Evolutionary conservation across 257 asterid species (phyloP), one percentile per base, ranked within the genome.

Genomic region (Catharanthus roseus): DNA sequence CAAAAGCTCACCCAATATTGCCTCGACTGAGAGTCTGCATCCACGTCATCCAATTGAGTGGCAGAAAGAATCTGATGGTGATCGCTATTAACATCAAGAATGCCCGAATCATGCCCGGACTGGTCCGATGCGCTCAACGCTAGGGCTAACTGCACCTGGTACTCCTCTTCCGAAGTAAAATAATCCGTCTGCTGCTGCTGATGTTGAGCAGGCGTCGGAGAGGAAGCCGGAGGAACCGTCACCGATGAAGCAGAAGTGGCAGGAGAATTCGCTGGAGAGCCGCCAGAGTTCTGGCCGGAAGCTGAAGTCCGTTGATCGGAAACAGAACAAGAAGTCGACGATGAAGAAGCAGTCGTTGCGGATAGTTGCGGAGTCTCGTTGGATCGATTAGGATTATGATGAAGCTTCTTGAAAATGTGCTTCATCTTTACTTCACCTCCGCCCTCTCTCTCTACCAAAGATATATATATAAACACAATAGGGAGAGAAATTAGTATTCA

Each of bases 321-420:
- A 49, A 78, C 65, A 73, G 80, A 29, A 74, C 69, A 29, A 38
- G 93, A 67, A 18, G 89, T 54, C 13, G 89, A 82, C 23, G 84
- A 53, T 6, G 57, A 15, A 10, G 71, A 42, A 16, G 73, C 23
- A 0, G 85, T 67, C 2, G 80, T 78, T n/a, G 86, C 75, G 23
- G 86, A 53, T 24, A 36, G 73, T 21, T 53, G 73, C 23, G 83
- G 57, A 55, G 82, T 78, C 71, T 95, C 99, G 77, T 91, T 95
- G 29, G 97, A 86, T 54, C 99, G 99, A 79, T 95, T 88, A 34
- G 95, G 95, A 75, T 89, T 95, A 72, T 95, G 99, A 70, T 86
- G 96, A 75, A 87, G 93, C 89, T 88, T 92, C 91, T 91, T 95
- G 92, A 91, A 91, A 76, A 95, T 89, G 92, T 91, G 93, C 80